These are phyloP conservation scores for Rhizopogon roseolus DNA, from an alignment of 768 basidiomycete genomes.

Conservation along the genomic window DNA sequence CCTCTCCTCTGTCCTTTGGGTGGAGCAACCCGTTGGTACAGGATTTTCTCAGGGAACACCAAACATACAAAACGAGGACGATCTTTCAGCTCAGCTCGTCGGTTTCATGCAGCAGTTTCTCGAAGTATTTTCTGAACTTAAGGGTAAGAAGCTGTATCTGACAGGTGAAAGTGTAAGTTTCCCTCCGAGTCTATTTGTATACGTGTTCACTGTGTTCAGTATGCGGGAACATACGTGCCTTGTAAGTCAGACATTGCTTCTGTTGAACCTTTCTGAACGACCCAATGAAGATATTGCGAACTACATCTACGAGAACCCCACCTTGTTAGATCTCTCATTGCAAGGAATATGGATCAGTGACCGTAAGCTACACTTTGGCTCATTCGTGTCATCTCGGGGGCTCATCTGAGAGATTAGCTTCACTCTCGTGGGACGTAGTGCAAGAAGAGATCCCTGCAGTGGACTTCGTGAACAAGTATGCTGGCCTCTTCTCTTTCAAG, in stretches of 20 bases:
- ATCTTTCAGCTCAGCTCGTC: slow-evolving; percentile 49
- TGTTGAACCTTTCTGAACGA: not conserved
- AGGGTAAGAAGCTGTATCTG: slow-evolving; percentile 68
- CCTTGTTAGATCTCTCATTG: slow-evolving; percentile 47
- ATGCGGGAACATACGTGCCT: slow-evolving; percentile 67
- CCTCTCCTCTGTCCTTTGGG: slow-evolving; percentile 65
- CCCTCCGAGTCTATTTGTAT: not conserved
- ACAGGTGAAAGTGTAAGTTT: slow-evolving; percentile 68
- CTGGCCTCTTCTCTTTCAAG: slow-evolving; percentile 71
- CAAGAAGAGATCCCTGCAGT: slow-evolving; percentile 70
- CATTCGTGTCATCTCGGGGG: not conserved
- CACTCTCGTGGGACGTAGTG: slow-evolving; percentile 56
- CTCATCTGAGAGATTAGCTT: slow-evolving; percentile 30
- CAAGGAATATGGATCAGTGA: slow-evolving; percentile 72
- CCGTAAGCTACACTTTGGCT: slow-evolving; percentile 40
- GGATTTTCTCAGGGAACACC: slow-evolving; percentile 72
- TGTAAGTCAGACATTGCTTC: slow-evolving; percentile 28
- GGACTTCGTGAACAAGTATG: slow-evolving; percentile 67
- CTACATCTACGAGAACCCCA: slow-evolving; percentile 60
- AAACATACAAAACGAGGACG: slow-evolving; percentile 51
- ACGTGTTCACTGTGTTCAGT: slow-evolving; percentile 34
- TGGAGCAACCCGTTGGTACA: slow-evolving; percentile 78
- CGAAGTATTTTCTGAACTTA: slow-evolving; percentile 66
- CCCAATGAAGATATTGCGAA: slow-evolving; percentile 59
- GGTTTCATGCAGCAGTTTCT: slow-evolving; percentile 73